Base-by-base conservation (phyloP, 2,329 filamentous ascomycete species). In the Diaporthe citriasiana region DNA sequence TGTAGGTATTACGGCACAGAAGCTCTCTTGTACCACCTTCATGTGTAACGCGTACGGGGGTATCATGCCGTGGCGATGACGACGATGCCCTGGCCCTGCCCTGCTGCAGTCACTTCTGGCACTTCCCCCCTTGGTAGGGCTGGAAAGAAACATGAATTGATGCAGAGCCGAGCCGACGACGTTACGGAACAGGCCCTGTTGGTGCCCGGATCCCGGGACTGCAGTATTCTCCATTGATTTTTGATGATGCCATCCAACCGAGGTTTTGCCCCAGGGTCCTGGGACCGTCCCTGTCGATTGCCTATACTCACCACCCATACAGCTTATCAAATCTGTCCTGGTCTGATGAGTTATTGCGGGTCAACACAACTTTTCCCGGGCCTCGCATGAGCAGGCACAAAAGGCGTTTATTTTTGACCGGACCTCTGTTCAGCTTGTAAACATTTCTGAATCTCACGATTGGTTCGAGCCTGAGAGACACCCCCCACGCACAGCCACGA, bases 41-140 rank as follows among this genome's bases (percentile, higher is more conserved):
- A 40, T 17, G 47, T 17, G 47, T 22, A 40, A 50, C 33, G 33
- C n/a, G 53, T 40, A 38, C 45, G 63, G 30, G 30, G 33, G 27
- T 27, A 19, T 68, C 40, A 51, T 68, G 63, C 63, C 63, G 63
- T 51, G 63, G 47, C 17, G 63, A 68, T 40, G 63, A 53, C 47
- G 47, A 40, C n/a, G n/a, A n/a, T n/a, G n/a, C n/a, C n/a, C 15
- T 35, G n/a, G 45, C 27, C 30, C 51, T 22, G 42, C 42, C 22
- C 22, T 51, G 40, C 47, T 25, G 63, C 45, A 40, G 13, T 27
- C 63, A 27, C 13, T 35, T 35, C 50, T 25, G 30, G 19, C 45
- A 22, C 33, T 9, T 15, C n/a, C 19, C 9, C 30, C 63, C 63
- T 47, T 53, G 63, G 63, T 68, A 68, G 63, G 63, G 63, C 63